Percentiles rank a stretch among this genome's conserved stretches.
Evolutionary conservation across 1,284 basidiomycete genomes (phyloP).

Genomic region (Sporisorium reilianum): DNA sequence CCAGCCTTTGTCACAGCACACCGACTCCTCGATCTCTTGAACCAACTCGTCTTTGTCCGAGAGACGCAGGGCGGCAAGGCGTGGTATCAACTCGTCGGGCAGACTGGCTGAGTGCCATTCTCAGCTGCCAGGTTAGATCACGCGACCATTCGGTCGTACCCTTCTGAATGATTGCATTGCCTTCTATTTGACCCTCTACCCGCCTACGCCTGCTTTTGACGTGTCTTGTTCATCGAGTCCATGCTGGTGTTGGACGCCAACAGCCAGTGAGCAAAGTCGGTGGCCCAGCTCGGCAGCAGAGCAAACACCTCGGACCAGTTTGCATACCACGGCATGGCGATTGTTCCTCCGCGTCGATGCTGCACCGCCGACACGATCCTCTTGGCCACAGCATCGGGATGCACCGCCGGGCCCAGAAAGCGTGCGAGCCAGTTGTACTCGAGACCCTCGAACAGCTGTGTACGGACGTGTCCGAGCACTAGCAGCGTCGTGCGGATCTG

Average conservation of each 20-base stretch:
- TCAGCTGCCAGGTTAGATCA: no score
- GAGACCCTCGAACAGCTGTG: slow-evolving; percentile 56
- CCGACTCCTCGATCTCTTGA: slow-evolving; percentile 20
- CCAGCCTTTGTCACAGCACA: slow-evolving; percentile 38
- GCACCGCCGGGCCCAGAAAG: slow-evolving; percentile 56
- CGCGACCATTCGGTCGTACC: no score
- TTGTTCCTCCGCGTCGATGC: slow-evolving; percentile 43
- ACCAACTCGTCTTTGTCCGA: slow-evolving; percentile 27
- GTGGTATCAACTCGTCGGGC: slow-evolving; percentile 40
- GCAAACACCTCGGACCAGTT: slow-evolving; percentile 52
- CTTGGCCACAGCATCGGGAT: slow-evolving; percentile 45
- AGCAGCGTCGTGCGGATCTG: slow-evolving; percentile 62
- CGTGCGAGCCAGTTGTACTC: slow-evolving; percentile 36
- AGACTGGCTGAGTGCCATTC: slow-evolving; percentile 7
- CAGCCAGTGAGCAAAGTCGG: slow-evolving; percentile 41
- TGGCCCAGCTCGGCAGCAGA: slow-evolving; percentile 51
- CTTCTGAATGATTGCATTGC: background rate
- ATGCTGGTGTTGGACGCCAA: slow-evolving; percentile 41
- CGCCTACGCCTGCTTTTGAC: slow-evolving; percentile 15
- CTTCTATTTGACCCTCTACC: background rate
- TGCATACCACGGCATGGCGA: slow-evolving; percentile 59
- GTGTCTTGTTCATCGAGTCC: slow-evolving; percentile 31
- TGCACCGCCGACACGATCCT: slow-evolving; percentile 49
- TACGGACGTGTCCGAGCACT: slow-evolving; percentile 59
- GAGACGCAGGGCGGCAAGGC: slow-evolving; percentile 13